A percentile compares a stretch with the other conserved stretches of the same genome.
Evolutionary conservation across 305 asterid species (phyloP).

Genomic region (Nicotiana rustica): DNA sequence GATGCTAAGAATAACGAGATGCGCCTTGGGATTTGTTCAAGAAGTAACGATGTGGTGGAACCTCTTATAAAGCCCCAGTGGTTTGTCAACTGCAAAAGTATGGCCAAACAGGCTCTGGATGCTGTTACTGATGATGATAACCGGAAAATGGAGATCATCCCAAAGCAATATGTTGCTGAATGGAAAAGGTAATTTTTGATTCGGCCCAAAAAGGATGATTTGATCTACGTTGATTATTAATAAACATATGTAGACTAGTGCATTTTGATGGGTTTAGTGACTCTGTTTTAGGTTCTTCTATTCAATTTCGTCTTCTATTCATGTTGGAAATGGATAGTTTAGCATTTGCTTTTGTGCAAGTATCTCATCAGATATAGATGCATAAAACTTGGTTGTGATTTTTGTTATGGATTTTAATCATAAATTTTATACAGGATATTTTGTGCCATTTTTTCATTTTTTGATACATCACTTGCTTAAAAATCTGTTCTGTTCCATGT

Average conservation of each 20-base stretch:
- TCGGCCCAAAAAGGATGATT: neutral
- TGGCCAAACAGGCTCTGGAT: conserved; percentile 76
- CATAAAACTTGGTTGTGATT: conserved; percentile 15
- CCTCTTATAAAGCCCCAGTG: conserved; percentile 97
- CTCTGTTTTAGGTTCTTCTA: conserved; percentile 11
- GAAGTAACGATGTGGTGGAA: conserved; percentile 89
- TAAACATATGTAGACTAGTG: neutral
- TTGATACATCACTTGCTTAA: conserved; percentile 16
- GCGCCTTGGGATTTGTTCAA: conserved; percentile 93
- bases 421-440: neutral
- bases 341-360: neutral
- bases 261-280: conserved; percentile 16
- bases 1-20: conserved; percentile 78
- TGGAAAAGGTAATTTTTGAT: conserved; percentile 58
- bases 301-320: neutral
- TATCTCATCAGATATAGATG: conserved; percentile 6
- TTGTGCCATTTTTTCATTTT: conserved; percentile 36
- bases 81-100: conserved; percentile 69
- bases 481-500: neutral
- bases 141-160: conserved; percentile 75
- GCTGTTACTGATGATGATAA: conserved; percentile 57
- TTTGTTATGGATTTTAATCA: neutral
- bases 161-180: conserved; percentile 87
- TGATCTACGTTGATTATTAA: neutral
- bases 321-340: neutral